Conservation (phyloP, 1,139 yeast species). For the Blastobotrys capitulatus region DNA sequence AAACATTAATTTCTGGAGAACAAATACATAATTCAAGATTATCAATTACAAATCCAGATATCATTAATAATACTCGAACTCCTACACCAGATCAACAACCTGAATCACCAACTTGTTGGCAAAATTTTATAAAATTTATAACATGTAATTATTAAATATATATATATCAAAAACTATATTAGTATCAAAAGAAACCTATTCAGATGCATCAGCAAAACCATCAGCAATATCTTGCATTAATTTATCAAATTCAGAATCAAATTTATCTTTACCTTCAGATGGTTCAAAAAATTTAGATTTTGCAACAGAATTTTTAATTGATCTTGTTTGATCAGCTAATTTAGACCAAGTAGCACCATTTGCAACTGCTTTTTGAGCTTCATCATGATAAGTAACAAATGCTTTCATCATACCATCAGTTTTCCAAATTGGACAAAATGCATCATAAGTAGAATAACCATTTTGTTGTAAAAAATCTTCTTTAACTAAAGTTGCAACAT, state of each 20-base stretch:
- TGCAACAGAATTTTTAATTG: conserved; percentile 88
- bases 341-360: conserved; percentile 95
- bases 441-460: conserved; percentile 97
- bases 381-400: conserved; percentile 84
- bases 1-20: background rate
- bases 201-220: conserved; percentile 92
- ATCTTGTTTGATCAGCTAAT: conserved; percentile 73
- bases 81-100: conserved; percentile 12
- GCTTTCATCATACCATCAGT: conserved; percentile 97
- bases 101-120: background rate
- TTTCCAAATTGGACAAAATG: conserved; percentile 99
- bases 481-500: conserved; percentile 83
- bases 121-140: background rate
- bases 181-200: conserved; percentile 40
- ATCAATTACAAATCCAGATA: conserved; percentile 10
- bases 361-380: conserved; percentile 94
- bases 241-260: conserved; percentile 68
- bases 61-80: background rate
- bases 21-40: conserved; percentile 2
- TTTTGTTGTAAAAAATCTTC: conserved; percentile 99
- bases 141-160: background rate
- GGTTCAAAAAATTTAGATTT: conserved; percentile 97
- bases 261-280: conserved; percentile 76
- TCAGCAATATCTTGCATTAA: conserved; percentile 74
- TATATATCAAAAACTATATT: background rate